phyloP scores from a whole-genome alignment of 1,139 yeast genomes.

The Saccharomyces hybrid region DNA sequence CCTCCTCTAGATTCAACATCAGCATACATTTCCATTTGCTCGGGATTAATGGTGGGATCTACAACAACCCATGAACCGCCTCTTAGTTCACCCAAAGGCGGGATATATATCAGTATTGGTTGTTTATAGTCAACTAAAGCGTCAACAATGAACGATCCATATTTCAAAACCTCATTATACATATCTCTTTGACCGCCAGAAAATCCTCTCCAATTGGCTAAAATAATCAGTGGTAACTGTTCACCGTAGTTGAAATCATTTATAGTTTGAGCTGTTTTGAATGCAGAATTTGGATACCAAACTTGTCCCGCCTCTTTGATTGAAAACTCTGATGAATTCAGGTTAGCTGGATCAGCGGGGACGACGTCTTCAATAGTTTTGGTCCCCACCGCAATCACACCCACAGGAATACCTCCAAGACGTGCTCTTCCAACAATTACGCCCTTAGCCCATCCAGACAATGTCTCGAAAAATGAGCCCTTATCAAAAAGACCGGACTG shows the following conservation, averaged over 20 bases:
- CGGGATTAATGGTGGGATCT: conserved; percentile 93
- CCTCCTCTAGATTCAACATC: conserved; percentile 77
- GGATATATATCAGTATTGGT: conserved; percentile 93
- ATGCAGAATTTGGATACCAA: conserved; percentile 98
- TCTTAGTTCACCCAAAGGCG: conserved; percentile 95
- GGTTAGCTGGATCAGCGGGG: conserved; percentile 98
- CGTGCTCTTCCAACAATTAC: conserved; percentile 98
- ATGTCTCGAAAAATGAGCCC: conserved; percentile 91
- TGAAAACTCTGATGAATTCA: conserved; percentile 78
- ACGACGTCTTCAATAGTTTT: conserved; percentile 77
- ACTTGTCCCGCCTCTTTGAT: conserved; percentile 98
- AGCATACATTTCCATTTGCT: conserved; percentile 99
- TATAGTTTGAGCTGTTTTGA: conserved; percentile 97
- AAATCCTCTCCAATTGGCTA: conserved; percentile 99
- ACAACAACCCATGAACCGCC: conserved; percentile 99
- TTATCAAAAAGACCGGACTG: conserved; percentile 76
- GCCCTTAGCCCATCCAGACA: conserved; percentile 97
- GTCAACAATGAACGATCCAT: conserved; percentile 93
- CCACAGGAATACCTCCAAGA: conserved; percentile 96
- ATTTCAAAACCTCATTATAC: conserved; percentile 96
- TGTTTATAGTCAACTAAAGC: conserved; percentile 93
- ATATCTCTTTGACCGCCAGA: conserved; percentile 99
- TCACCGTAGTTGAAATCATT: conserved; percentile 97
- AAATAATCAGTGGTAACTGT: conserved; percentile 89
- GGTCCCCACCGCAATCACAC: conserved; percentile 95